Evolutionary conservation across 768 basidiomycete genomes (phyloP).

Genomic region (Boletus pseudo-olivaceus): DNA sequence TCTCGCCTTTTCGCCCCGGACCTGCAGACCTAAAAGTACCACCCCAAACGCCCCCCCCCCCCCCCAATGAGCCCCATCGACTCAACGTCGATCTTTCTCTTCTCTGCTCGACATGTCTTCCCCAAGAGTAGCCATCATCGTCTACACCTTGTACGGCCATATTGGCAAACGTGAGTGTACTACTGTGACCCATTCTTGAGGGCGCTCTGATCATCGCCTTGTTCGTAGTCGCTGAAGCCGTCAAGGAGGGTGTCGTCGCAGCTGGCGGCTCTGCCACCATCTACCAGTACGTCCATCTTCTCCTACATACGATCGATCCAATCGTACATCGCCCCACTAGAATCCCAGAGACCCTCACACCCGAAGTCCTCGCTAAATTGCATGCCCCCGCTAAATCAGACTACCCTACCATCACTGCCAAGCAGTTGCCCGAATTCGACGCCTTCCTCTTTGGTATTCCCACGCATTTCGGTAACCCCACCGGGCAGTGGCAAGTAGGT

Average conservation of each 20-base stretch:
- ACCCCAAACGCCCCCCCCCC: too few species aligned
- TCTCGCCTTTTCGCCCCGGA: background rate
- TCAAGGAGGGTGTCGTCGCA: constrained; percentile 41
- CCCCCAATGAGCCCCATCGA: too few species aligned
- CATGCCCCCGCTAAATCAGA: constrained; percentile 61
- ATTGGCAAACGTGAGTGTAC: constrained; percentile 60
- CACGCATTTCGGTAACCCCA: constrained; percentile 44
- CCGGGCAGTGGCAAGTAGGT: constrained; percentile 60
- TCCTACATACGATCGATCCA: background rate
- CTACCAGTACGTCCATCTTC: constrained; percentile 51
- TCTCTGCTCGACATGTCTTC: constrained; percentile 39
- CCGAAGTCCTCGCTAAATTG: constrained; percentile 52
- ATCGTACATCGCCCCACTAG: constrained; percentile 34
- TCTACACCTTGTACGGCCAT: constrained; percentile 76
- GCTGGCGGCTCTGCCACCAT: constrained; percentile 52
- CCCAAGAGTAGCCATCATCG: constrained; percentile 58
- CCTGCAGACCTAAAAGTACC: constrained; percentile 14
- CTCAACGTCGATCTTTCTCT: background rate
- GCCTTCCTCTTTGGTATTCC: constrained; percentile 45
- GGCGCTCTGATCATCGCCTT: constrained; percentile 1
- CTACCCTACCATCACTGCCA: background rate
- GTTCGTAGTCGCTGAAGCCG: constrained; percentile 55
- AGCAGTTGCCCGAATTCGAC: constrained; percentile 23
- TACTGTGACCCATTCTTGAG: background rate
- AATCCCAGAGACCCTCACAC: constrained; percentile 74